Conservation (phyloP, 805 yeast species). For the Starmera quercuum region DNA sequence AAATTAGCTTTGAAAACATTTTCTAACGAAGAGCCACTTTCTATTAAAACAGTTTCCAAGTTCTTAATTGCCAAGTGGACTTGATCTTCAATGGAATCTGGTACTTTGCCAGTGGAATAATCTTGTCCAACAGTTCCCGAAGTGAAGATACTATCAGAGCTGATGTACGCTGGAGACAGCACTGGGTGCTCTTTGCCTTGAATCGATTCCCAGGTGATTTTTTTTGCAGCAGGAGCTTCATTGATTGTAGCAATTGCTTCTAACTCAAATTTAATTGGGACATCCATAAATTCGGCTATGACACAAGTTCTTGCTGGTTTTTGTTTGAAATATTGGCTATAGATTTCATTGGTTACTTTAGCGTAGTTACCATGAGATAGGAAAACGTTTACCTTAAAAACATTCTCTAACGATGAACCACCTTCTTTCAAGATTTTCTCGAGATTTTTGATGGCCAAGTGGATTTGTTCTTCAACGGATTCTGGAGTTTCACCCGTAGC, state of each 20-base stretch:
- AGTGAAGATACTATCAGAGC: conserved; percentile 30
- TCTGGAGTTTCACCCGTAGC: conserved; percentile 31
- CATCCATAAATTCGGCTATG: conserved; percentile 20
- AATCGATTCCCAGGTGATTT: neutral
- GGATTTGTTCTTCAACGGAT: conserved; percentile 34
- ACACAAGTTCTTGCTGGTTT: conserved; percentile 44
- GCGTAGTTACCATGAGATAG: conserved; percentile 33
- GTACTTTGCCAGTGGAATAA: conserved; percentile 23
- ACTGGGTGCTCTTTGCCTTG: conserved; percentile 2
- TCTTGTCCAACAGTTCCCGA: conserved; percentile 36
- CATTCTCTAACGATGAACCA: conserved; percentile 33
- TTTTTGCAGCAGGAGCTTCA: neutral
- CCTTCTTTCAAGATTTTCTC: conserved; percentile 28
- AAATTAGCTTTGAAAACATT: conserved; percentile 36
- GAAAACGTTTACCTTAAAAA: conserved; percentile 38
- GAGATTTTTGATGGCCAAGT: conserved; percentile 31
- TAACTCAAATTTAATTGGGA: conserved; percentile 35
- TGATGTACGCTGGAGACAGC: conserved; percentile 24
- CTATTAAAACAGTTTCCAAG: conserved; percentile 28
- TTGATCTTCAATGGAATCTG: conserved; percentile 34
- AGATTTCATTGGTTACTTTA: conserved; percentile 32
- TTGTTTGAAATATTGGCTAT: conserved; percentile 29
- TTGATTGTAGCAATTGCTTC: conserved; percentile 30
- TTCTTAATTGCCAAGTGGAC: conserved; percentile 32
- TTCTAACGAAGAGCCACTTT: conserved; percentile 32